These are phyloP conservation scores for Coemansia sp. DNA, from an alignment of 192 early-diverging fungal genomes.

Conservation along the genomic window DNA sequence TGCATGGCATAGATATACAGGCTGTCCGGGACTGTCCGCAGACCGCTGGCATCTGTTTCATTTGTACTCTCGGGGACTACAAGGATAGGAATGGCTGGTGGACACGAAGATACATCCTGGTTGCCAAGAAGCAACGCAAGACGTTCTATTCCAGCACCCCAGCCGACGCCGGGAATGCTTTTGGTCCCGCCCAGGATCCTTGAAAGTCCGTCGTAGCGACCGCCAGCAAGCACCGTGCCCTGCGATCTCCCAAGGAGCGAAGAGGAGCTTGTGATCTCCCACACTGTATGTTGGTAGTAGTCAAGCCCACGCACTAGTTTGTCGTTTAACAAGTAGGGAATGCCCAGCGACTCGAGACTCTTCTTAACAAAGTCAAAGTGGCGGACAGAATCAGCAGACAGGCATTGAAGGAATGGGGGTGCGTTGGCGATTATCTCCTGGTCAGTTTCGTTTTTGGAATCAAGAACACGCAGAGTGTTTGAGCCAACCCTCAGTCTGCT, in stretches of 20 bases:
- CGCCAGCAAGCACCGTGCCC: conserved; percentile 67
- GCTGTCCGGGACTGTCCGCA: conserved; percentile 4
- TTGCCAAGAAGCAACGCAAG: conserved; percentile 53
- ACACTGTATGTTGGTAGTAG: conserved; percentile 71
- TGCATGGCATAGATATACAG: conserved; percentile 35
- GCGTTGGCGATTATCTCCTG: conserved; percentile 32
- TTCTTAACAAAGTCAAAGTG: conserved; percentile 56
- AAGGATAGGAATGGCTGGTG: conserved; percentile 27
- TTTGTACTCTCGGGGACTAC: conserved; percentile 23
- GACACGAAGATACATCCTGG: not conserved
- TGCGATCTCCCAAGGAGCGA: conserved; percentile 58
- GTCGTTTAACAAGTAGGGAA: conserved; percentile 57
- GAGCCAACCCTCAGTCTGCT: conserved; percentile 54
- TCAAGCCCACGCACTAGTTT: conserved; percentile 68
- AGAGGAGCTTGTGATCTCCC: conserved; percentile 56
- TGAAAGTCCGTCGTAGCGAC: conserved; percentile 64
- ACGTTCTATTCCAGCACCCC: conserved; percentile 69
- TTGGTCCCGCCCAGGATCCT: conserved; percentile 56
- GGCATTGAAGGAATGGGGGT: conserved; percentile 52
- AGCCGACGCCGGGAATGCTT: conserved; percentile 58
- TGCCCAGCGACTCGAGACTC: conserved; percentile 45
- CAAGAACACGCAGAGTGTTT: conserved; percentile 66
- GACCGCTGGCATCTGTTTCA: not conserved
- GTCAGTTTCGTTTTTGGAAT: conserved; percentile 63
- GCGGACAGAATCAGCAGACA: conserved; percentile 31